Percentiles rank a stretch among this genome's conserved stretches.
These are phyloP conservation scores for Aspergillus affinis DNA, from an alignment of 495 filamentous ascomycete species.

Conservation along the genomic window DNA sequence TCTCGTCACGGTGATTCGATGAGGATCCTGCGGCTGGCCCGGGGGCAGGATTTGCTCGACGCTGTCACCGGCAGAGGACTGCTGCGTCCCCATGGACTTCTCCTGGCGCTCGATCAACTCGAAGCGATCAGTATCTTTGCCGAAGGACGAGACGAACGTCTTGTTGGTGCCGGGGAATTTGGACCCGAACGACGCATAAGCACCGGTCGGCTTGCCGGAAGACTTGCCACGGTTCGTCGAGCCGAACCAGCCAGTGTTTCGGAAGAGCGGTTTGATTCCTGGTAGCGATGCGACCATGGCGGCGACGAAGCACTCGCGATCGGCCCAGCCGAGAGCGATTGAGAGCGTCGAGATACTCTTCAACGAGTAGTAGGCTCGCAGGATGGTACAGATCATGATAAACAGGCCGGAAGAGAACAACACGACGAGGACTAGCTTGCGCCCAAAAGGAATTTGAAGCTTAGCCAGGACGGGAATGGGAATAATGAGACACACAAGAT, in stretches of 20 bases:
- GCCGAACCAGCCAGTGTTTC: conserved; percentile 20
- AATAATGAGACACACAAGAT: conserved; percentile 19
- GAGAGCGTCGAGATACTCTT: conserved; percentile 20
- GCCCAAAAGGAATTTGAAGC: conserved; percentile 24
- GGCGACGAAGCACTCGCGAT: conserved; percentile 27
- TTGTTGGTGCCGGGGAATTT: background rate
- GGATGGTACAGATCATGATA: conserved; percentile 29
- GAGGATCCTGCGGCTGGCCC: background rate
- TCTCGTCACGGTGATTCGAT: background rate
- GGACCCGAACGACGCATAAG: background rate
- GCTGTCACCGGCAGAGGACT: background rate
- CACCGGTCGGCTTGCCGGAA: background rate
- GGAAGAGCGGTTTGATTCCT: conserved; percentile 29
- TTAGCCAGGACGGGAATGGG: conserved; percentile 27
- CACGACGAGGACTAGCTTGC: conserved; percentile 23
- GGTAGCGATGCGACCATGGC: conserved; percentile 25
- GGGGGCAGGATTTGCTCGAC: background rate
- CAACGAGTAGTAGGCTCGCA: conserved; percentile 28
- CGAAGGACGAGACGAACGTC: background rate
- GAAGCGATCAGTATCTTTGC: background rate
- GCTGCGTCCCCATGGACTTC: background rate
- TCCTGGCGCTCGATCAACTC: conserved; percentile 6
- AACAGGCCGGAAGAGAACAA: conserved; percentile 15
- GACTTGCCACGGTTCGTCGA: conserved; percentile 1
- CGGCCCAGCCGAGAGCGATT: conserved; percentile 24